A percentile compares a stretch with the other conserved stretches of the same genome.
These are phyloP conservation scores for Beauveria australis DNA, from an alignment of 2,329 filamentous ascomycete species.

Conservation along the genomic window DNA sequence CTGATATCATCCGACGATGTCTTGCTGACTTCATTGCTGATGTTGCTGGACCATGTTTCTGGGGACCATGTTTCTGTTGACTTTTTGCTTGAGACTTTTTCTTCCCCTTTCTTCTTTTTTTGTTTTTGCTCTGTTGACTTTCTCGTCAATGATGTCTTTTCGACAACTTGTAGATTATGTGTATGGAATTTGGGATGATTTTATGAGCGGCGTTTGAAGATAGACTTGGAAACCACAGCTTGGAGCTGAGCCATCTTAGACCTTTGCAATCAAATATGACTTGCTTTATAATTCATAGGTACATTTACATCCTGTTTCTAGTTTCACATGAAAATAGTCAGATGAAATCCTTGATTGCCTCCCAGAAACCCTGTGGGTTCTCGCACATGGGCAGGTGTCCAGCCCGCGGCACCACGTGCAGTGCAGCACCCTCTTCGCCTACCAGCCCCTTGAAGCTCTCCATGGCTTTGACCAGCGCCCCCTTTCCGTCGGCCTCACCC, in stretches of 20 bases:
- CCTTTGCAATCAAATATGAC: not conserved
- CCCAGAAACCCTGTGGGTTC: slow-evolving; percentile 58
- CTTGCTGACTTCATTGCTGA: no score
- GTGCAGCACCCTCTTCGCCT: slow-evolving; percentile 45
- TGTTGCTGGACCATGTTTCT: no score
- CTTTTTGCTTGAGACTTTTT: not conserved
- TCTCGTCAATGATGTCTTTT: no score
- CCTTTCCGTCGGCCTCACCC: slow-evolving; percentile 62
- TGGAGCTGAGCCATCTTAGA: not conserved
- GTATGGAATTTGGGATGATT: not conserved
- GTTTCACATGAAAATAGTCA: slow-evolving; percentile 14
- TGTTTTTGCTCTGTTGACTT: not conserved
- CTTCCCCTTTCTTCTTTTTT: not conserved
- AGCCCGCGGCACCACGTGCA: slow-evolving; percentile 59
- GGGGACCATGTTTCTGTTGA: not conserved
- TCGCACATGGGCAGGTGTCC: slow-evolving; percentile 85
- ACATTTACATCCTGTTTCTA: slow-evolving; percentile 1
- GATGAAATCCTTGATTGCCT: slow-evolving; percentile 52
- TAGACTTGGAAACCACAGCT: not conserved
- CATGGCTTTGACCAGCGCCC: slow-evolving; percentile 71
- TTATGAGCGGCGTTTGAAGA: not conserved
- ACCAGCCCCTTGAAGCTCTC: slow-evolving; percentile 57
- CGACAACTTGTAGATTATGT: not conserved
- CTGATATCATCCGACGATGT: no score
- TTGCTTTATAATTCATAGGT: not conserved